Evolutionary conservation across 805 yeast species (phyloP).

Genomic region (Pichia eremophila): DNA sequence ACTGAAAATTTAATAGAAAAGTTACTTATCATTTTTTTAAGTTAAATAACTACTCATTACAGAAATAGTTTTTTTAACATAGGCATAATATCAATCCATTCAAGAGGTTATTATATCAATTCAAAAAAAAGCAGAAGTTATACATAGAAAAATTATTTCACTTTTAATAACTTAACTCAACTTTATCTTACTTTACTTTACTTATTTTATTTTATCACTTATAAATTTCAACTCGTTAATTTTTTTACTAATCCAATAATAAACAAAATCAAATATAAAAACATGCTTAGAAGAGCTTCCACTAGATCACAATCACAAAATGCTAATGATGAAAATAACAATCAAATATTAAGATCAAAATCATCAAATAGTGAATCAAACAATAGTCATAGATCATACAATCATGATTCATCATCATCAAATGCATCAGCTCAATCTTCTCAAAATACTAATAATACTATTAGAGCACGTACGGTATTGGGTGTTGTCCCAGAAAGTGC

Average conservation of each 20-base stretch:
- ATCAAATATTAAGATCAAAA: neutral
- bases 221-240: neutral
- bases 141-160: too few species aligned
- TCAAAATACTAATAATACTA: neutral
- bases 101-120: too few species aligned
- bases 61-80: neutral
- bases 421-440: neutral
- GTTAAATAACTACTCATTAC: neutral
- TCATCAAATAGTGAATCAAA: neutral
- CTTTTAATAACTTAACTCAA: too few species aligned
- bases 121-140: too few species aligned
- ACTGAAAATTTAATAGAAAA: neutral
- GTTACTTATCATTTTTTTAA: neutral
- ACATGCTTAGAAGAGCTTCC: conserved; percentile 14
- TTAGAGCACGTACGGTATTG: conserved; percentile 18
- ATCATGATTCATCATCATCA: neutral
- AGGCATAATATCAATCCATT: too few species aligned
- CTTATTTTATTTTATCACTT: neutral
- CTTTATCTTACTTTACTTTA: too few species aligned
- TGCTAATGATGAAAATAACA: conserved; percentile 19
- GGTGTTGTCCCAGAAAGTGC: conserved; percentile 22
- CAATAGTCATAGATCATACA: neutral
- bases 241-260: neutral
- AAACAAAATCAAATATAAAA: neutral
- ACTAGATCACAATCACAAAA: conserved; percentile 14